Percentiles rank a stretch among this genome's conserved stretches.
phyloP scores from a whole-genome alignment of 495 filamentous ascomycete genomes.

The Lasiosphaeris hirsuta region DNA sequence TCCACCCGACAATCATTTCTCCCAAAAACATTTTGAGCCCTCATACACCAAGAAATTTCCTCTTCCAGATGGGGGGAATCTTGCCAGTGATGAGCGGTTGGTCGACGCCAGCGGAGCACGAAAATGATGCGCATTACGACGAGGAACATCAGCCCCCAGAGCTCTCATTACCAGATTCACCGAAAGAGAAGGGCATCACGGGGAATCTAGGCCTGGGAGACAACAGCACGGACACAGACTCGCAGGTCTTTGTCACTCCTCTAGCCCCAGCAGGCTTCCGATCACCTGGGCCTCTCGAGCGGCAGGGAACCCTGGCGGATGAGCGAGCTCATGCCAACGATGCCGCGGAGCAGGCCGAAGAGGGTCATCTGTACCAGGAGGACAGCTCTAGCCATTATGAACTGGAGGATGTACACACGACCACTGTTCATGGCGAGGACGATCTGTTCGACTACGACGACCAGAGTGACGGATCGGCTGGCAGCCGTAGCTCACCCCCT shows the following conservation, averaged over 20 bases:
- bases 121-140: too few species aligned
- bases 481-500: not conserved
- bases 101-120: too few species aligned
- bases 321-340: slow-evolving; percentile 7
- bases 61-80: too few species aligned
- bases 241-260: slow-evolving; percentile 17
- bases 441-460: slow-evolving; percentile 26
- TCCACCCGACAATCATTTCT: too few species aligned
- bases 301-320: slow-evolving; percentile 6
- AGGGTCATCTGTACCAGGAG: not conserved
- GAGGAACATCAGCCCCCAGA: not conserved
- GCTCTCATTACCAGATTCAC: not conserved
- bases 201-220: not conserved
- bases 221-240: slow-evolving; percentile 15
- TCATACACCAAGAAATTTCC: too few species aligned
- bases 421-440: slow-evolving; percentile 26
- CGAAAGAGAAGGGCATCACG: not conserved
- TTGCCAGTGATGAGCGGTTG: too few species aligned
- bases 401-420: slow-evolving; percentile 15
- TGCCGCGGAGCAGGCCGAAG: not conserved
- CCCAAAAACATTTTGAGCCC: too few species aligned
- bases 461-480: slow-evolving; percentile 5
- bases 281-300: not conserved
- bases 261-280: slow-evolving; percentile 11
- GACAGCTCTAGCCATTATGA: not conserved